These are phyloP conservation scores for Crithidia fasciculata DNA, from an alignment of 208 protist genomes.

Conservation along the genomic window DNA sequence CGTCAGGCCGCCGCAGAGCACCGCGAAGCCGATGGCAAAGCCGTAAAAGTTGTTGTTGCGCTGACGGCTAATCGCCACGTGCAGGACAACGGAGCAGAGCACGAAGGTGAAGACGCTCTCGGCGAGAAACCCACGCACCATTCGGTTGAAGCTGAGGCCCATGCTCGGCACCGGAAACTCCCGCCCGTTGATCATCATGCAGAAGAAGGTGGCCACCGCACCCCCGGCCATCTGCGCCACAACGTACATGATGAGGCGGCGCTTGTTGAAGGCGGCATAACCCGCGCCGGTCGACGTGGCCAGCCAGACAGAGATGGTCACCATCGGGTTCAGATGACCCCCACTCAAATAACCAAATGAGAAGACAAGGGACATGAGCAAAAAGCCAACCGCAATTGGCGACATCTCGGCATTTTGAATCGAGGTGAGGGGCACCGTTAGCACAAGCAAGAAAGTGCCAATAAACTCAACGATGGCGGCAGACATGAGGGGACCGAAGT, in stretches of 20 bases:
- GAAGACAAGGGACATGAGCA: constrained; percentile 80
- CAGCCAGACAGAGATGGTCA: constrained; percentile 81
- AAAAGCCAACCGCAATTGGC: constrained; percentile 72
- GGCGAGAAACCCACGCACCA: constrained; percentile 76
- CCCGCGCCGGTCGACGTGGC: constrained; percentile 45
- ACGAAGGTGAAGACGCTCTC: constrained; percentile 85
- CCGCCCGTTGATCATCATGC: constrained; percentile 64
- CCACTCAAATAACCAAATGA: constrained; percentile 85
- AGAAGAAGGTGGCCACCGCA: constrained; percentile 58
- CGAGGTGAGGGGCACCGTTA: constrained; percentile 70
- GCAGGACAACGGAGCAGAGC: constrained; percentile 79
- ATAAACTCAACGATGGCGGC: constrained; percentile 83
- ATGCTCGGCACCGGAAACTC: constrained; percentile 74
- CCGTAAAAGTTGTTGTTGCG: constrained; percentile 83
- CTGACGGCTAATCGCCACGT: constrained; percentile 71
- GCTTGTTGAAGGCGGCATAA: constrained; percentile 56
- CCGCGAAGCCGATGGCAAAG: constrained; percentile 78
- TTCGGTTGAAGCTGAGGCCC: constrained; percentile 58
- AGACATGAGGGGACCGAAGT: constrained; percentile 67
- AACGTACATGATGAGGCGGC: constrained; percentile 69
- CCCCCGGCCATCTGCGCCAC: constrained; percentile 79
- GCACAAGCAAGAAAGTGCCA: constrained; percentile 79
- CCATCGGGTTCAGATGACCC: constrained; percentile 84
- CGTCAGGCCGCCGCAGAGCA: constrained; percentile 70
- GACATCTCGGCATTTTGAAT: constrained; percentile 76